Percentiles rank a stretch among this genome's conserved stretches.
Evolutionary conservation across 495 filamentous ascomycete genomes (phyloP).

Genomic region (Xanthoparmelia taractica): DNA sequence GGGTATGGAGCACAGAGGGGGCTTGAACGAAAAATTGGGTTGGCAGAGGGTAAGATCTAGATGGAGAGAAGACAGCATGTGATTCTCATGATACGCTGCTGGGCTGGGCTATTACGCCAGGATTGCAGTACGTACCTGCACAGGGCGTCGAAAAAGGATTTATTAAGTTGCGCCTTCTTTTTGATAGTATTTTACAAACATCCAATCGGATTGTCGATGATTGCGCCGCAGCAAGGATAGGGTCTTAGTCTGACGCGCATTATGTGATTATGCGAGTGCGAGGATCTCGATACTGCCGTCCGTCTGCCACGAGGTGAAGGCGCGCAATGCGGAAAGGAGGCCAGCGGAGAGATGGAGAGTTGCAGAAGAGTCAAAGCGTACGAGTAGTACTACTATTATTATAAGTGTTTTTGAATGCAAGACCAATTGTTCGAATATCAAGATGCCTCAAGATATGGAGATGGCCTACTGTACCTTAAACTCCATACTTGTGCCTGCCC

Average conservation of each 20-base stretch:
- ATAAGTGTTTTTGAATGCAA: too few relatives aligned
- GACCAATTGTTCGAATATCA: too few relatives aligned
- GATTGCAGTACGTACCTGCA: not conserved
- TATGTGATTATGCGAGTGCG: too few relatives aligned
- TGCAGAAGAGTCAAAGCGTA: too few relatives aligned
- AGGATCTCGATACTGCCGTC: too few relatives aligned
- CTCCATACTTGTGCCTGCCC: too few relatives aligned
- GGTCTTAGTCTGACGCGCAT: constrained; percentile 3
- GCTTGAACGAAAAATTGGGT: constrained; percentile 53
- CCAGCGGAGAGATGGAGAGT: too few relatives aligned
- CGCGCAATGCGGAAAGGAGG: too few relatives aligned
- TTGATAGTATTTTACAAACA: not conserved
- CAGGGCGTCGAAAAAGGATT: not conserved
- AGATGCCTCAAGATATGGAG: too few relatives aligned
- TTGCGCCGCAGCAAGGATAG: not conserved
- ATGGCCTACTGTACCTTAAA: too few relatives aligned
- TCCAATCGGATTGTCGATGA: not conserved
- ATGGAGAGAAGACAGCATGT: constrained; percentile 72
- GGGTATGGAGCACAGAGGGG: constrained; percentile 51
- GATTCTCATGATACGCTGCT: constrained; percentile 15
- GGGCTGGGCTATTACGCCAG: not conserved
- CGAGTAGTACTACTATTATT: too few relatives aligned
- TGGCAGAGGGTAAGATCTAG: constrained; percentile 59
- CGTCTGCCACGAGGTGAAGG: too few relatives aligned
- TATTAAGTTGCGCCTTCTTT: not conserved